A percentile compares a stretch with the other conserved stretches of the same genome.
Conservation (phyloP, 2,329 filamentous ascomycete species). For the Metarhizium robertsii region DNA sequence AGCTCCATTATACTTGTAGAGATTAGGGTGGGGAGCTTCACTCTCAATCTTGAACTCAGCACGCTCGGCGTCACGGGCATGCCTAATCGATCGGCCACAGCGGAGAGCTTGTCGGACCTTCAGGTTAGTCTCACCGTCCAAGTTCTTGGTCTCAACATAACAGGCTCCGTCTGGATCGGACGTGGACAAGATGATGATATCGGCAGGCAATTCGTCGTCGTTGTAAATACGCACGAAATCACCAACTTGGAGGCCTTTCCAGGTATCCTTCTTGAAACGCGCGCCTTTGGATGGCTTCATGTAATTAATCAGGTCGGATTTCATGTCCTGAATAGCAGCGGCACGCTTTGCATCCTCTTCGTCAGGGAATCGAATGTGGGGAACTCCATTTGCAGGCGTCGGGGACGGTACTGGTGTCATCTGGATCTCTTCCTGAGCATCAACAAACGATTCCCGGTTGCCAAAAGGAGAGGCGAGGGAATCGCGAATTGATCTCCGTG, state of each 20-base stretch:
- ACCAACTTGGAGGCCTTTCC: constrained; percentile 92
- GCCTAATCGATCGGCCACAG: constrained; percentile 71
- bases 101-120: constrained; percentile 90
- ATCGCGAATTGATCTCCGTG: constrained; percentile 24
- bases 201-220: constrained; percentile 88
- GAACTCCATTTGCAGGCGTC: constrained; percentile 33
- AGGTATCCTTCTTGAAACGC: constrained; percentile 83
- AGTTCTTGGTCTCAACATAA: constrained; percentile 95
- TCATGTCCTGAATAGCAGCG: constrained; percentile 33
- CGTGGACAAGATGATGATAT: constrained; percentile 84
- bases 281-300: constrained; percentile 57
- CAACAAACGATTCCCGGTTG: constrained; percentile 42
- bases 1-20: constrained; percentile 90
- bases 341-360: constrained; percentile 23
- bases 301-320: constrained; percentile 61
- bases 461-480: constrained; percentile 41
- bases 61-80: constrained; percentile 86
- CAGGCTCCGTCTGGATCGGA: constrained; percentile 91
- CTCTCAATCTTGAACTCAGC: constrained; percentile 84
- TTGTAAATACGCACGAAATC: constrained; percentile 97
- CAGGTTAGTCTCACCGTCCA: constrained; percentile 95
- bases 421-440: constrained; percentile 65
- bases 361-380: constrained; percentile 30
- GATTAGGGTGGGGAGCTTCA: constrained; percentile 82
- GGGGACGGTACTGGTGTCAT: constrained; percentile 94